Base-by-base conservation (phyloP, 768 basidiomycete genomes). In the Rhizopogon rudus region DNA sequence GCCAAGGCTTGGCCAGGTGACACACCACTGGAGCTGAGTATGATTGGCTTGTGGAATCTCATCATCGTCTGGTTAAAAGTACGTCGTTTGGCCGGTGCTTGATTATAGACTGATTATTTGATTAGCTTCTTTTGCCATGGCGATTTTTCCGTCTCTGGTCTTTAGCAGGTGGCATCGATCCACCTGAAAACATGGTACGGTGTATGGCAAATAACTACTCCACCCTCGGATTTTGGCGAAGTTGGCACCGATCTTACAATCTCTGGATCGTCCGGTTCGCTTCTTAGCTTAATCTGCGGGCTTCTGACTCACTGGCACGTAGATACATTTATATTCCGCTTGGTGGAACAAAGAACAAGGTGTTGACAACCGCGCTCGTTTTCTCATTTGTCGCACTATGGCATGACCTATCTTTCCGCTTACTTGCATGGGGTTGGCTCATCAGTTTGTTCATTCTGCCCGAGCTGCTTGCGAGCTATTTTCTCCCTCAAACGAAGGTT, bases 171-270 rank as follows among this genome's bases (percentile, higher is more conserved):
- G 91, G 91, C 0, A 80, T 98, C 35, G 92, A 97, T 62, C 89
- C 93, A 0, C 97, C 96, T 0, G 97, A 99, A 70, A 99, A 99
- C 70, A 97, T 98, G 97, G 81, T 99, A 12, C 82, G 97, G n/a
- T 98, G 97, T 65, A 88, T 98, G 86, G 90, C 85, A 20, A 99
- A 98, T 69, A 98, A 98, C 68, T 98, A 98, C 67, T 97, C 95
- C 1, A 81, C 86, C 0, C 68, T 87, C 9, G 93, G 93, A 0
- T 98, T 99, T 71, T 98, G 97, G 97, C 73, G 93, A 59, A 87
- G 87, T 60, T 98, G 96, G 97, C 96, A 98, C 67, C 78, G 97
- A 7, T 92, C 89, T 59, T 98, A 94, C 71, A 99, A 98, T 65
- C 79, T 97, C 13, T 98, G 96, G 97, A 77, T 95, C 44, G 83